A percentile compares a stretch with the other conserved stretches of the same genome.
Evolutionary conservation across 164 flowering plant species (phyloP).

Genomic region (Nymphaea colorata): DNA sequence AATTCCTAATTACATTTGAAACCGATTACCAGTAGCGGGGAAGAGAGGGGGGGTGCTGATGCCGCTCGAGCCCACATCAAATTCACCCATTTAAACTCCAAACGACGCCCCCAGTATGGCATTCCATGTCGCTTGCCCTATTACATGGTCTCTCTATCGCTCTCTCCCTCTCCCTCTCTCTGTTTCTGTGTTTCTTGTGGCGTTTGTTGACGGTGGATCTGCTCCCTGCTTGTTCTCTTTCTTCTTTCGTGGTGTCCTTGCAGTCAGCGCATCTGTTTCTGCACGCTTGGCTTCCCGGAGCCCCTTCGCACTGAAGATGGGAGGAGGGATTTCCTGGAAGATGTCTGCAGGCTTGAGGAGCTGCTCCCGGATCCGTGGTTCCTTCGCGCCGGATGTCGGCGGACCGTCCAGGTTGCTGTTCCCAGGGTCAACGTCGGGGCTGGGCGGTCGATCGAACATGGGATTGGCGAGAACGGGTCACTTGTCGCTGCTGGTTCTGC

Average conservation of each 20-base stretch:
- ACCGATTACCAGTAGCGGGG: constrained; percentile 4
- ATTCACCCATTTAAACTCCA: not conserved
- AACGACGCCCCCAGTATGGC: constrained; percentile 36
- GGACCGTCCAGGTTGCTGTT: constrained; percentile 69
- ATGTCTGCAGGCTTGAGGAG: constrained; percentile 39
- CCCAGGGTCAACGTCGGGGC: constrained; percentile 37
- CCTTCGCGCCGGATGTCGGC: constrained; percentile 21
- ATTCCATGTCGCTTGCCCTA: constrained; percentile 99
- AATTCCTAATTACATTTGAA: not conserved
- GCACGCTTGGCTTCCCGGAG: constrained; percentile 63
- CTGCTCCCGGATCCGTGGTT: constrained; percentile 55
- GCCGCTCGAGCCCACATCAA: constrained; percentile 9
- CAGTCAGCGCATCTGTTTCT: constrained; percentile 72
- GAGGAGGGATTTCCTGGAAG: constrained; percentile 31
- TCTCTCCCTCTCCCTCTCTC: constrained; percentile 10
- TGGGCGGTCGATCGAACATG: constrained; percentile 6
- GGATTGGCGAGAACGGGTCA: constrained; percentile 12
- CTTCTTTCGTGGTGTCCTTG: constrained; percentile 7
- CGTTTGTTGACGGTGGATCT: not conserved
- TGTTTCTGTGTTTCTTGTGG: constrained; percentile 1
- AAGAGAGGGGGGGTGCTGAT: not conserved
- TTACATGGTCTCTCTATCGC: constrained; percentile 54
- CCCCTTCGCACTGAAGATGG: constrained; percentile 27
- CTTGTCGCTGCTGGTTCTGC: constrained; percentile 5
- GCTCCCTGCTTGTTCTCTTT: not conserved